Evolutionary conservation across 768 basidiomycete species (phyloP), one percentile per base, ranked within the genome.

Genomic region (Pisolithus albus): DNA sequence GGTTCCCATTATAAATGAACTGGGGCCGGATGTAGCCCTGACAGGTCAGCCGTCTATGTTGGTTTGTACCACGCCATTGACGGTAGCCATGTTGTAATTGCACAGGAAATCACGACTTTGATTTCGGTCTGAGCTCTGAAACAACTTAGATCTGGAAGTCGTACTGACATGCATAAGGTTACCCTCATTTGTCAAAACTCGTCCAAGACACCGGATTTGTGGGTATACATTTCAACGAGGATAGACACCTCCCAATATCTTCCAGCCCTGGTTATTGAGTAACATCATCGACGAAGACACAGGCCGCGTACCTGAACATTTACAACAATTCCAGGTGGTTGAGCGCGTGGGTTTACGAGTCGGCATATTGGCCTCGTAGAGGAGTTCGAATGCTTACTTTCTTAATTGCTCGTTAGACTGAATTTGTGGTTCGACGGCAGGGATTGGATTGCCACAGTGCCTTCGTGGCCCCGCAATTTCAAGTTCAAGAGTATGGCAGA

Each of bases 31-130:
- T 66, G 82, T 84, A 36, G 79, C 92, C 7, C 72, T 92, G 53
- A 82, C 87, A 51, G 92, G 90, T 89, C 30, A 47, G 84, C 67
- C 34, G 15, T 13, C 34, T 34, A 34, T 30, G 30, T 30, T 30
- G 30, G 7, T 50, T 30, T 38, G 13, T 13, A 21, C 26, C 16
- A n/a, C 39, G 6, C 32, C 7, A 34, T 15, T 18, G 18, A 15
- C 43, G 44, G 53, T 66, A 15, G 62, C 44, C 13, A 23, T n/a
- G 13, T 47, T 36, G 10, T 9, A 38, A 32, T 18, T 42, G 34
- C 49, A 13, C 53, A 90, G 89, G 92, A 5, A 94, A 96, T 63
- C 92, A 96, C 57, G 92, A 94, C 58, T 93, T 93, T 66, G 92
- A 94, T 67, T 90, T 88, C 57, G 88, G 87, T 86, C 52, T 45